Base-by-base conservation (phyloP, 805 yeast species). In the Ogataea ramenticola region DNA sequence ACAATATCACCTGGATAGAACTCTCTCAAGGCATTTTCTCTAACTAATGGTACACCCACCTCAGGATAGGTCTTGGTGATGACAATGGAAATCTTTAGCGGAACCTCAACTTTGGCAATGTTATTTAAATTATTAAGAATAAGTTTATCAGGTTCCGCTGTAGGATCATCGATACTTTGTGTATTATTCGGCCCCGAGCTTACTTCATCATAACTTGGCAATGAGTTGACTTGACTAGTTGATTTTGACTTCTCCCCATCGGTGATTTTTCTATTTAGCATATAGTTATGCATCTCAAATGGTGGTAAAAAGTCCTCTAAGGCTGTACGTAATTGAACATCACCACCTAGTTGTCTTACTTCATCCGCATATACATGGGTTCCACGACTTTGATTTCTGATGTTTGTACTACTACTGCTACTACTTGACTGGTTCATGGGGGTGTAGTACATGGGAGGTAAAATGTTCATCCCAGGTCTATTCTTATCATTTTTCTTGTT, bases 1-100 rank as follows among this genome's bases (percentile, higher is more conserved):
- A 82, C 68, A 21, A 67, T 67, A 56, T 80, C 87, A 17, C 86
- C 87, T 21, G 80, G 76, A 14, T 78, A 76, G 54, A 74, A 81
- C 58, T 81, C 87, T 45, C 66, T 67, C 11, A 73, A 51, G 40
- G 62, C 49, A 6, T 56, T 55, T 35, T 62, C 67, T 26, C 50
- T 54, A 20, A 58, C 57, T n/a, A 47, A 27, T 4, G 46, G 41
- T 42, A 44, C 45, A 31, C 43, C 43, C 50, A 53, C 46, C 35
- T 49, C 47, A 0, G 79, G 78, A 3, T 67, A 66, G 17, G 55
- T 57, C 46, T 72, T 72, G 6, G 79, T 71, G 15, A 74, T 72
- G 1, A 39, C 43, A 20, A 58, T 50, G 7, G 53, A 39, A 15
- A 56, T 36, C 30, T 43, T 41, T n/a, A 58, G 22, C 2, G 60